Evolutionary conservation across 495 filamentous ascomycete species (phyloP), one percentile per base, ranked within the genome.

Genomic region (Hypomontagnella submonticulosa): DNA sequence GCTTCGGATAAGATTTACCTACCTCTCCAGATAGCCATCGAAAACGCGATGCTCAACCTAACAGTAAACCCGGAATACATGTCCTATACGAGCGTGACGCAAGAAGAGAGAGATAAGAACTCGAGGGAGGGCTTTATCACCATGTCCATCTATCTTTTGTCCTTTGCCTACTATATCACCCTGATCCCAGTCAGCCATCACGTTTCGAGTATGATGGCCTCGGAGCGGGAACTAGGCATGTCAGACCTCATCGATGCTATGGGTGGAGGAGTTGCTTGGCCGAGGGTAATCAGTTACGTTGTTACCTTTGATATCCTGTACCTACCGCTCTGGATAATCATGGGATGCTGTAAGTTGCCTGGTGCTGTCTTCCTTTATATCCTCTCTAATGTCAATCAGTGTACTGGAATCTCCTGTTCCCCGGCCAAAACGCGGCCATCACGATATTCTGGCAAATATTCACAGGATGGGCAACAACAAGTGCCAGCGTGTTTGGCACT

Each of bases 241-340:
- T 87, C 87, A 5, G 84, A 86, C 44, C 76, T 91, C 32, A 82
- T 91, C 41, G 89, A 91, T 71, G 85, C 87, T 16, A 90, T 90
- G 84, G 88, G 89, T 74, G 86, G 67, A 19, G 62, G 54, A 11
- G 53, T 48, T n/a, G 67, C 67, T n/a, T 55, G 67, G 43, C 87
- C 41, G 83, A 87, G 68, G 57, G 71, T 70, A 23, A 9, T 70
- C 10, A 70, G 67, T 33, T 70, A 70, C 51, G 34, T 70, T 13
- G 27, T 70, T 27, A 58, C 53, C 37, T 62, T 70, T 34, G 58
- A 70, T 19, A 49, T 70, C 4, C 18, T 70, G 15, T 70, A 70
- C 34, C 30, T 70, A 4, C 67, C 67, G 4, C 53, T 67, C 1
- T 70, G 63, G 63, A 70, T 70, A 8, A 67, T 70, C 34, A 51